Conservation (phyloP, 768 basidiomycete genomes). For the Dioszegia crocea region DNA sequence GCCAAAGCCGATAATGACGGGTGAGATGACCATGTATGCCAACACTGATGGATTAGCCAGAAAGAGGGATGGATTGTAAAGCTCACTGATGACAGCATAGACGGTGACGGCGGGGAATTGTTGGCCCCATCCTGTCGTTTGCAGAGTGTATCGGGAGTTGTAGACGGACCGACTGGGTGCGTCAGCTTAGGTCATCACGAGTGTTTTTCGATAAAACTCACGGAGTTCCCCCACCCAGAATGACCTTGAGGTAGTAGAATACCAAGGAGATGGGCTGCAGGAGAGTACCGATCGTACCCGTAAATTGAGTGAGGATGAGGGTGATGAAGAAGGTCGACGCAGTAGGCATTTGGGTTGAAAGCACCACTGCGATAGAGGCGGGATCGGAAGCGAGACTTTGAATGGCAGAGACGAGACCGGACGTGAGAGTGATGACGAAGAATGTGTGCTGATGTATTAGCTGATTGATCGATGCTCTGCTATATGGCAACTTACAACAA, state of each 20-base stretch:
- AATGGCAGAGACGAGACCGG: constrained; percentile 75
- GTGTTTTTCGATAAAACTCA: constrained; percentile 7
- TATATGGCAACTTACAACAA: constrained; percentile 63
- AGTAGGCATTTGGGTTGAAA: constrained; percentile 72
- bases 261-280: constrained; percentile 69
- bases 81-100: constrained; percentile 73
- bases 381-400: constrained; percentile 65
- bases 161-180: constrained; percentile 58
- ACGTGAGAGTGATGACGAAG: constrained; percentile 77
- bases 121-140: constrained; percentile 71
- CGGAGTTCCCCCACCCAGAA: constrained; percentile 75
- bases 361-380: constrained; percentile 61
- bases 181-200: neutral
- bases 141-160: constrained; percentile 70
- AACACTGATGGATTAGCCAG: constrained; percentile 48
- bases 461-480: neutral
- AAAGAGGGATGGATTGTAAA: constrained; percentile 40
- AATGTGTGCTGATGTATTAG: constrained; percentile 72
- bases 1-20: constrained; percentile 87
- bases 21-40: constrained; percentile 78
- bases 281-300: constrained; percentile 75
- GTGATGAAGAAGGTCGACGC: constrained; percentile 49
- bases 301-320: constrained; percentile 58
- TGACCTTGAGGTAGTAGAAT: constrained; percentile 85
- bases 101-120: constrained; percentile 66